These are phyloP conservation scores for Eleusine indica DNA, from an alignment of 176 grass and related monocot genomes.

Conservation along the genomic window DNA sequence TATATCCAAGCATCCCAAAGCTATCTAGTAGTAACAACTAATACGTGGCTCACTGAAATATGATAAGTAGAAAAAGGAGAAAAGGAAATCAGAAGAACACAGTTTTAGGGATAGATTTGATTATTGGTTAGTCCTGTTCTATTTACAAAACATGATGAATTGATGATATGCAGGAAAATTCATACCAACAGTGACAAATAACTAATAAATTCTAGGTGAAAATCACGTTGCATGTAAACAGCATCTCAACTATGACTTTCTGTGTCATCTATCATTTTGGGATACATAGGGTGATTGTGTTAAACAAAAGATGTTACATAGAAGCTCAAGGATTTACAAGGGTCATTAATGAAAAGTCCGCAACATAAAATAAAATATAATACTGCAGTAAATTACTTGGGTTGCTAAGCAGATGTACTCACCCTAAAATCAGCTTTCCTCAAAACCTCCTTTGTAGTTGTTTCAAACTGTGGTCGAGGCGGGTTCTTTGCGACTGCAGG, in stretches of 20 bases:
- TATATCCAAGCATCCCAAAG: background rate
- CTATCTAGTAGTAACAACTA: background rate
- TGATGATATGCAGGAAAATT: constrained; percentile 19
- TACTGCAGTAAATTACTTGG: constrained; percentile 1
- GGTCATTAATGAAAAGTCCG: background rate
- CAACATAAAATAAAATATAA: constrained; percentile 8
- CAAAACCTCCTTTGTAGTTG: constrained; percentile 73
- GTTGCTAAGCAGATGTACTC: constrained; percentile 30
- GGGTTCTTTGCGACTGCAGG: constrained; percentile 51
- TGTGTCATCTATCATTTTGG: background rate
- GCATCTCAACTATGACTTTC: background rate
- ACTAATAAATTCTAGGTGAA: background rate
- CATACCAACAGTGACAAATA: background rate
- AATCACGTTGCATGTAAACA: constrained; percentile 1
- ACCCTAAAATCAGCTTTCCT: constrained; percentile 97
- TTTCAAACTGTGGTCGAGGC: constrained; percentile 64
- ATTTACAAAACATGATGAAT: background rate
- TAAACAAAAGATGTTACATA: constrained; percentile 1
- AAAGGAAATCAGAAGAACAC: background rate
- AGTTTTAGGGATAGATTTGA: background rate
- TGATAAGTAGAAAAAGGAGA: background rate
- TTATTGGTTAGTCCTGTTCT: background rate
- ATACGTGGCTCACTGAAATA: constrained; percentile 7
- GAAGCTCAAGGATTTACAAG: constrained; percentile 15
- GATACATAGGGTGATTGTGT: background rate